A percentile compares a stretch with the other conserved stretches of the same genome.
Conservation (phyloP, 129 eudicot genomes). For the Mikania micrantha region DNA sequence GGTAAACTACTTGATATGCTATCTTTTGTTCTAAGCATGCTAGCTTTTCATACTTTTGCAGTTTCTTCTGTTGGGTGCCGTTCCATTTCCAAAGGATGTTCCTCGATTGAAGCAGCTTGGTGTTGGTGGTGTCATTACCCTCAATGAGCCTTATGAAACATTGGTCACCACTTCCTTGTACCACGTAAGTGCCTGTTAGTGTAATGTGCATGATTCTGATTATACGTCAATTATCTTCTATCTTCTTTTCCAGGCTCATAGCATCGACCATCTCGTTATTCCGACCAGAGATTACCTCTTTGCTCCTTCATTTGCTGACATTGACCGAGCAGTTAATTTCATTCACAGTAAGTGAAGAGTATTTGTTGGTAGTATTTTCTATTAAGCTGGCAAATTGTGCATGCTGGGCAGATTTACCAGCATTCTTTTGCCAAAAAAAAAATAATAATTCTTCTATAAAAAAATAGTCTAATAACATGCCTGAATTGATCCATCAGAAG, state of each 20-base stretch:
- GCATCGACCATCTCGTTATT: constrained; percentile 76
- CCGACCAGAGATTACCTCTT: constrained; percentile 93
- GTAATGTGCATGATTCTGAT: background rate
- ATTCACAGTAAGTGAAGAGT: constrained; percentile 47
- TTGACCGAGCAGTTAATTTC: constrained; percentile 65
- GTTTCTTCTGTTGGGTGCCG: constrained; percentile 86
- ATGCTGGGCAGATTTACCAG: background rate
- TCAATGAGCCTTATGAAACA: constrained; percentile 81
- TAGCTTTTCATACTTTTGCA: constrained; percentile 14
- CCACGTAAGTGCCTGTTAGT: constrained; percentile 36
- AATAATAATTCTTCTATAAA: no score
- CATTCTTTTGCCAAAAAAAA: background rate
- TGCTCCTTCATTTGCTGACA: constrained; percentile 82
- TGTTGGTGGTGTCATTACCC: constrained; percentile 86
- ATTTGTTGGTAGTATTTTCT: background rate
- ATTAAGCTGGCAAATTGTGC: background rate
- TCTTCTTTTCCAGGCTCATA: constrained; percentile 55
- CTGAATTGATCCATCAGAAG: background rate
- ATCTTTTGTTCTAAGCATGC: background rate
- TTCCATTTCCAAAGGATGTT: constrained; percentile 85
- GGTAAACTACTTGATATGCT: background rate
- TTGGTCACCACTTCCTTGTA: constrained; percentile 72
- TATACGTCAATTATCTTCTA: background rate
- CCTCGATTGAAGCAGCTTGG: constrained; percentile 72
- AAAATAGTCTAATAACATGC: no score